Conservation (phyloP, 2,329 filamentous ascomycete genomes). For the Aspergillus spinulosporus region DNA sequence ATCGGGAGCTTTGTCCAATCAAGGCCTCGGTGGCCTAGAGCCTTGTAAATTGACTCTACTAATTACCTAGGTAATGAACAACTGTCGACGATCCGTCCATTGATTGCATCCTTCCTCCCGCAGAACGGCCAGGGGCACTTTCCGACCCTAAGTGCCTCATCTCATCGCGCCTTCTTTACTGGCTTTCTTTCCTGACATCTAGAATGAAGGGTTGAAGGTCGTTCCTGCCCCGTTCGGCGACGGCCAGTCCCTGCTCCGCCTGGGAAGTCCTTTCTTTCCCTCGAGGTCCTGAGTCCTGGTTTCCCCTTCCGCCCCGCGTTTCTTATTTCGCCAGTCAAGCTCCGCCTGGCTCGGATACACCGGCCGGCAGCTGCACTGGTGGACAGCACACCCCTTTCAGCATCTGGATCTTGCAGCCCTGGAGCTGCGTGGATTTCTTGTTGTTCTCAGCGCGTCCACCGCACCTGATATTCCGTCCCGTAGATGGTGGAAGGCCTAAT, state of each 20-base stretch:
- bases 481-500: neutral
- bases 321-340: conserved; percentile 1
- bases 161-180: neutral
- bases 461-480: neutral
- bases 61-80: neutral
- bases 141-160: neutral
- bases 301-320: conserved; percentile 1
- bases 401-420: neutral
- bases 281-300: neutral
- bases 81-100: neutral
- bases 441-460: neutral
- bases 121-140: neutral
- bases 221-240: neutral
- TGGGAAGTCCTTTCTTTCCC: neutral
- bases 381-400: neutral
- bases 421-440: neutral
- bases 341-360: neutral
- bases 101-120: neutral
- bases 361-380: conserved; percentile 3
- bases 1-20: conserved; percentile 4
- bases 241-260: neutral
- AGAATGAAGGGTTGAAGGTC: neutral
- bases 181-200: neutral
- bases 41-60: neutral
- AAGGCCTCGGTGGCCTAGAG: neutral